Conservation (phyloP, 768 basidiomycete genomes). For the Boletus edulis region DNA sequence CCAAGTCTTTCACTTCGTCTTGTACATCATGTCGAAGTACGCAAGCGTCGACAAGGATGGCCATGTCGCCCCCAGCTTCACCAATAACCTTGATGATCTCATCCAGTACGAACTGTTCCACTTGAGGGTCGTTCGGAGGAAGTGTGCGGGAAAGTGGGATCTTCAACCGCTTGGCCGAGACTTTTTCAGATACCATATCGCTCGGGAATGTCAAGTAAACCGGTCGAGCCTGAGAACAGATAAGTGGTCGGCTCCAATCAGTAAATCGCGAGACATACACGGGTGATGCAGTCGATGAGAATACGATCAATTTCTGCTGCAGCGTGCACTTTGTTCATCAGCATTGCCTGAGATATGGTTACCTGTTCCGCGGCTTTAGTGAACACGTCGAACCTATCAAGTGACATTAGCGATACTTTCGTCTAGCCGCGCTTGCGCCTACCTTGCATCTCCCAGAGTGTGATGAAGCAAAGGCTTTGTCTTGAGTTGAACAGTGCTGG, state of each 20-base stretch:
- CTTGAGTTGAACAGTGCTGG: slow-evolving; percentile 71
- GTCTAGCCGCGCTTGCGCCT: background rate
- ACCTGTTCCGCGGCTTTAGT: slow-evolving; percentile 71
- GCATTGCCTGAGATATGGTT: slow-evolving; percentile 61
- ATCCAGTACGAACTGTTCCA: slow-evolving; percentile 69
- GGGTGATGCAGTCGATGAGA: slow-evolving; percentile 63
- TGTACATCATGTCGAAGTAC: slow-evolving; percentile 67
- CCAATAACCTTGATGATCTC: slow-evolving; percentile 67
- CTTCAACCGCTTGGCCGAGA: slow-evolving; percentile 61
- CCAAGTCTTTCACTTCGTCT: slow-evolving; percentile 60
- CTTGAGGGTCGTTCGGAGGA: slow-evolving; percentile 52
- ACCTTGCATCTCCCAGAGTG: slow-evolving; percentile 83
- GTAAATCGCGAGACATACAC: slow-evolving; percentile 32
- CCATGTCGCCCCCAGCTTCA: slow-evolving; percentile 55
- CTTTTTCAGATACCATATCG: slow-evolving; percentile 69
- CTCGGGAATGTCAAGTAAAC: slow-evolving; percentile 87
- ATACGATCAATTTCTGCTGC: slow-evolving; percentile 76
- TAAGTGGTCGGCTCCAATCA: background rate
- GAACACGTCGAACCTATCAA: slow-evolving; percentile 76
- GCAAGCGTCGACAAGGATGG: slow-evolving; percentile 83
- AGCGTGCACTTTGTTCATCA: slow-evolving; percentile 54
- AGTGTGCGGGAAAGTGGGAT: slow-evolving; percentile 51
- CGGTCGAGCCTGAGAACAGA: slow-evolving; percentile 60
- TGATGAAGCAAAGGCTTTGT: slow-evolving; percentile 78
- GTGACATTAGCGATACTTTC: background rate